Evolutionary conservation across 768 basidiomycete species (phyloP), one percentile per base, ranked within the genome.

Genomic region (Crucibulum laeve): DNA sequence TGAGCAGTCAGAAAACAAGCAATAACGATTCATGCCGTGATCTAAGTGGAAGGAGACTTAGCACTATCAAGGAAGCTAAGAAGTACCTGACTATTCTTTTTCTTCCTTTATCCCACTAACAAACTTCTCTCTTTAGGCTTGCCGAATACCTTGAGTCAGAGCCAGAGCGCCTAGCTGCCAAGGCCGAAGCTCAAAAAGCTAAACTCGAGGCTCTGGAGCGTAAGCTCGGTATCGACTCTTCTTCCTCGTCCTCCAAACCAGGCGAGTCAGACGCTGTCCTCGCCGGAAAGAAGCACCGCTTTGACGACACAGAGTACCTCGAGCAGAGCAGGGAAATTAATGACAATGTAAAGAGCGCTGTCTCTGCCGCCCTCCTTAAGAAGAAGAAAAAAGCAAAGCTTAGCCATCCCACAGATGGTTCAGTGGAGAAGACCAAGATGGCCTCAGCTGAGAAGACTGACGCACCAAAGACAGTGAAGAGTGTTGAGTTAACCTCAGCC

Each of bases 11-110:
- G 69, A 92, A 92, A 72, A 92, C 91, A 18, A 93, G 75, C 63
- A 94, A 93, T 62, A 93, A 93, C 49, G 94, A 98, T 60, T 90
- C 89, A 5, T 96, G 93, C 61, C 70, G 96, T 38, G 96, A 98
- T 58, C 73, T 99, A 26, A 92, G 77, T 46, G 95, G 95, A 1
- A 70, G 95, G 39, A 72, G 93, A 49, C 69, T 99, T 21, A 91
- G 89, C 55, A 96, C 95, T 0, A 82, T 99, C 57, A 96, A 97
- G 64, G 93, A 97, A 54, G 96, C 95, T 1, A 91, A 96, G 63
- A 87, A 84, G 93, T 92, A 53, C 38, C 2, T n/a, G 4, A 24
- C 11, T 25, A 25, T 24, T 4, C 13, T 30, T 47, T 44, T 32
- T 4, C 38, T 30, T 34, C 15, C 41, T 19, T 33, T 3, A 3